A percentile compares a stretch with the other conserved stretches of the same genome.
These are phyloP conservation scores for Arachnomyces sp. DNA, from an alignment of 2,329 filamentous ascomycete genomes.

Conservation along the genomic window DNA sequence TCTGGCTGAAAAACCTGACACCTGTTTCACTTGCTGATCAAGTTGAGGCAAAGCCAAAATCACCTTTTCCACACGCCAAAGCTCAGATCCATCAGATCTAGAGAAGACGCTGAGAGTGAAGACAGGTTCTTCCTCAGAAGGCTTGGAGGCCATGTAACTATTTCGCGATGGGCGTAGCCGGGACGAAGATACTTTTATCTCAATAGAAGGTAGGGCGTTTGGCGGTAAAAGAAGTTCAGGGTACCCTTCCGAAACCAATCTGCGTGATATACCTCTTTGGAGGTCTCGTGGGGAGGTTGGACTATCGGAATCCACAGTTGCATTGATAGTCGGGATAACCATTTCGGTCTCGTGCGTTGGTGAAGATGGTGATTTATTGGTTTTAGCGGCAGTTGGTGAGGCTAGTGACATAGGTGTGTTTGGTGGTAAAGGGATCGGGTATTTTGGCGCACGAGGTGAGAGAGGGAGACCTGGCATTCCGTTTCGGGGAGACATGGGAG, in stretches of 20 bases:
- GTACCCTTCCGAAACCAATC: constrained; percentile 75
- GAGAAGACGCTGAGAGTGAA: constrained; percentile 84
- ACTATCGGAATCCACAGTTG: constrained; percentile 27
- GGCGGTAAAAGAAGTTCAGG: constrained; percentile 78
- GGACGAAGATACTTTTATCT: constrained; percentile 82
- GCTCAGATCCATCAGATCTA: constrained; percentile 57
- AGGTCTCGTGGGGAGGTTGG: constrained; percentile 21
- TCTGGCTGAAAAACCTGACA: constrained; percentile 61
- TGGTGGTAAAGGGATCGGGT: constrained; percentile 63
- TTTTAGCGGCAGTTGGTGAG: constrained; percentile 29
- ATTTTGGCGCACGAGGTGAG: constrained; percentile 64
- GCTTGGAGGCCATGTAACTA: constrained; percentile 65
- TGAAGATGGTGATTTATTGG: constrained; percentile 8
- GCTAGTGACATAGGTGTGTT: constrained; percentile 59
- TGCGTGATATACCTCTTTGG: constrained; percentile 57
- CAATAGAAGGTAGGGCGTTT: constrained; percentile 77
- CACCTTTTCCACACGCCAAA: constrained; percentile 95
- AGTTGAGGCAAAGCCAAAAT: constrained; percentile 70
- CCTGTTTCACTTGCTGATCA: constrained; percentile 70
- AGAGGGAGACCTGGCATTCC: constrained; percentile 48
- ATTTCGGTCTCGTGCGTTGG: constrained; percentile 14
- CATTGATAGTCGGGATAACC: constrained; percentile 30
- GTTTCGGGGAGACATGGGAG: constrained; percentile 59
- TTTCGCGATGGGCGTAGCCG: constrained; percentile 86
- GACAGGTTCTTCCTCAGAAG: constrained; percentile 82